Base-by-base conservation (phyloP, 768 basidiomycete genomes). In the Leucosporidium scottii region DNA sequence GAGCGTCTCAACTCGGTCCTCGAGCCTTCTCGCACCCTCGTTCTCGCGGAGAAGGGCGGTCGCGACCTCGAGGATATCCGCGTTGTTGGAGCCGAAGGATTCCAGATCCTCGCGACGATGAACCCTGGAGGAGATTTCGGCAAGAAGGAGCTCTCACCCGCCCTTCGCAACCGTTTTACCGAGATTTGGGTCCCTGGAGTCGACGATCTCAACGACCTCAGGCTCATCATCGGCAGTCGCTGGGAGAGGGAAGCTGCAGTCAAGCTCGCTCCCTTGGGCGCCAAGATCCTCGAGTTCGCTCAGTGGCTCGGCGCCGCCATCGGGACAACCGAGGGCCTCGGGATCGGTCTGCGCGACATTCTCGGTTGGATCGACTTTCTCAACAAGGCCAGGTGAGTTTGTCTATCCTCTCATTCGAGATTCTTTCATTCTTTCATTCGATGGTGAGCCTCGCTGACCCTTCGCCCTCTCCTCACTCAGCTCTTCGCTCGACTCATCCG, bases 81-180 rank as follows among this genome's bases (percentile, higher is more conserved):
- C 10, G 81, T 98, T 51, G 80, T 79, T 25, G 93, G 92, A 12
- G 76, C 80, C 10, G 79, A 82, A 5, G 79, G 79, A 1, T 99
- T 99, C 82, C 88, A 93, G 76, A 85, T 99, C 48, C 82, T 97
- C 0, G 92, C 96, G 3, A 98, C 96, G 4, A 99, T 99, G 96
- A 99, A 99, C 77, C 96, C 96, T 0, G 96, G 96, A 25, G 96
- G 96, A 20, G 96, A 99, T 75, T 98, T 93, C 74, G 96, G 96
- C 28, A 99, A 99, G 82, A 99, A 98, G 77, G 96, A 99, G 76
- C 81, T 99, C 3, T 98, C 96, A 2, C 94, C 93, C 39, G 96
- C 96, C 0, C 81, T 99, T 49, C 86, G 96, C 25, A 99, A 98
- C 79, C 86, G 96, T 7, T 99, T 99, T 79, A 99, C 96, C 5